These are phyloP conservation scores for Staphylotrichum longicolle DNA, from an alignment of 495 filamentous ascomycete genomes.

Conservation along the genomic window DNA sequence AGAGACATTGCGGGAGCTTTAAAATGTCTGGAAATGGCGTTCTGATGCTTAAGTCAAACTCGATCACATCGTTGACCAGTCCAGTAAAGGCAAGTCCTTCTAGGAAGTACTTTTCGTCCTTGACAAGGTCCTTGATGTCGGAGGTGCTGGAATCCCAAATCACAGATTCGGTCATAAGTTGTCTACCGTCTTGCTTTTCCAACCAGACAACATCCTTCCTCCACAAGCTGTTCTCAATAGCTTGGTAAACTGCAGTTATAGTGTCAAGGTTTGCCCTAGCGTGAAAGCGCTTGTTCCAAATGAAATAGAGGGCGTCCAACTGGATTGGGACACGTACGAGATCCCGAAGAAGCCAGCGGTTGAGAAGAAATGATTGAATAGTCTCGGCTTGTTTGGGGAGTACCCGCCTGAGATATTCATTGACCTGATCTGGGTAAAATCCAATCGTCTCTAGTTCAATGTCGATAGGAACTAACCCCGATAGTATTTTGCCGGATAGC, in stretches of 20 bases:
- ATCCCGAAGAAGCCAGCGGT: constrained; percentile 35
- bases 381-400: constrained; percentile 20
- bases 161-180: constrained; percentile 8
- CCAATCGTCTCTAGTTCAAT: constrained; percentile 17
- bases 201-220: constrained; percentile 42
- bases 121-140: constrained; percentile 23
- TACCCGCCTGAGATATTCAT: not conserved
- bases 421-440: constrained; percentile 30
- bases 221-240: constrained; percentile 40
- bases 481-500: constrained; percentile 29
- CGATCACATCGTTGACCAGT: constrained; percentile 37
- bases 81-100: constrained; percentile 42
- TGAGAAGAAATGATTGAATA: constrained; percentile 38
- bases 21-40: constrained; percentile 25
- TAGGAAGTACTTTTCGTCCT: constrained; percentile 32
- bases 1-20: constrained; percentile 3
- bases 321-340: constrained; percentile 49
- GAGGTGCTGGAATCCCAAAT: not conserved
- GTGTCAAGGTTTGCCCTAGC: constrained; percentile 24
- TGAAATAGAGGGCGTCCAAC: constrained; percentile 48
- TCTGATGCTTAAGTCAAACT: constrained; percentile 34
- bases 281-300: constrained; percentile 34
- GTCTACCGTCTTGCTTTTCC: constrained; percentile 32
- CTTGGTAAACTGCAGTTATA: constrained; percentile 46
- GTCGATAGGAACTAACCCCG: constrained; percentile 4